Evolutionary conservation across 768 basidiomycete genomes (phyloP), one percentile per base, ranked within the genome.

Genomic region (Leccinellum albellum): DNA sequence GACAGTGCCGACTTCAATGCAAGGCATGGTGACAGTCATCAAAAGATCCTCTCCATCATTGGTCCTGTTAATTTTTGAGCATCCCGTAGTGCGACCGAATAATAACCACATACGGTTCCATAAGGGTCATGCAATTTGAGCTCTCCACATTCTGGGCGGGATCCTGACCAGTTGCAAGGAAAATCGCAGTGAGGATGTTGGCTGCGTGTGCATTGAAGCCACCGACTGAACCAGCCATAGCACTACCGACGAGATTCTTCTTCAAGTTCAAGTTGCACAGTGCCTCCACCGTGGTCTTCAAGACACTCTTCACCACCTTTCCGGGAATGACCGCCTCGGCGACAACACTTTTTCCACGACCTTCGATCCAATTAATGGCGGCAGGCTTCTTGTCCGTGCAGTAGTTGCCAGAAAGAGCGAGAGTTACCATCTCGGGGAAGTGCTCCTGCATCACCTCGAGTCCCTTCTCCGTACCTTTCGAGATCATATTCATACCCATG

Each of bases 401-500:
- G 72, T 98, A 99, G 73, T 99, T 99, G 46, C 96, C 97, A 6
- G 89, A 92, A 15, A 99, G 82, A 9, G 96, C 91, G 32, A 97
- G 81, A 42, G 94, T 85, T 54, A 85, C 73, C 95, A 98, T 98
- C 58, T 88, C 86, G 4, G 96, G 96, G 78, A 93, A 99, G 65
- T 86, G 73, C 50, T 79, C 78, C 63, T 82, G 79, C 82, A 93
- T 80, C 21, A 79, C 82, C 66, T 89, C 93, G 13, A 99, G 81
- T 29, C 94, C 94, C 74, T 90, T 91, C 77, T 98, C 97, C 10
- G 94, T 94, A 3, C 95, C 97, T 75, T 99, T 99, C 10, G 89
- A 91, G 68, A 98, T 97, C 97, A 99, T 99, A 79, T 99, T 99
- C 97, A 99, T 99, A 15, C 97, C 97, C 97, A 98, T 99, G 42